phyloP scores from a whole-genome alignment of 75 land plant species.

The Cunninghamia lanceolata region DNA sequence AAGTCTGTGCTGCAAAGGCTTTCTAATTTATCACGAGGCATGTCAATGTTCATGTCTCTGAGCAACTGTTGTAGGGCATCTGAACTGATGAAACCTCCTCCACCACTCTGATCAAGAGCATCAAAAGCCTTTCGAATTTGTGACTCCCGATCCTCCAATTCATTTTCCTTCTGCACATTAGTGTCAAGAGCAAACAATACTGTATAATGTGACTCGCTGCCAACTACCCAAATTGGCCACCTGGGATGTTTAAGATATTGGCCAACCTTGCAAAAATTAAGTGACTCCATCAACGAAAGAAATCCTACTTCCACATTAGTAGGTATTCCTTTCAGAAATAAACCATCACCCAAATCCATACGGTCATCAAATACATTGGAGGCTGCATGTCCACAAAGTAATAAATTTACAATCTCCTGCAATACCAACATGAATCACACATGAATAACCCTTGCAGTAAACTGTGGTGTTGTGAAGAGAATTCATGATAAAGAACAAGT shows the following conservation, averaged over 20 bases:
- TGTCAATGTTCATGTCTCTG: constrained; percentile 55
- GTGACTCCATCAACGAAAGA: constrained; percentile 80
- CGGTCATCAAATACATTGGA: constrained; percentile 94
- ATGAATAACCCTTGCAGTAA: background rate
- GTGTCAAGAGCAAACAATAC: constrained; percentile 82
- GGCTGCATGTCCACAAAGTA: constrained; percentile 93
- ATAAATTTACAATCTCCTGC: constrained; percentile 96
- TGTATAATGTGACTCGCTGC: constrained; percentile 97
- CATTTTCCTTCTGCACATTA: constrained; percentile 89
- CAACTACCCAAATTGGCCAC: constrained; percentile 99
- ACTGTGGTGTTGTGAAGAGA: background rate
- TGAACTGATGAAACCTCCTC: constrained; percentile 89
- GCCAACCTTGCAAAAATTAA: constrained; percentile 92
- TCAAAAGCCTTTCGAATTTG: constrained; percentile 85
- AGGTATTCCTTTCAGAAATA: constrained; percentile 87
- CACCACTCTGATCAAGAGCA: constrained; percentile 94
- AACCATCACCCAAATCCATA: constrained; percentile 91
- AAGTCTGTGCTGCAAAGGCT: constrained; percentile 65
- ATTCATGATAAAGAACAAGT: background rate
- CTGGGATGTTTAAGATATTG: constrained; percentile 79
- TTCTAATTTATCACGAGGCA: constrained; percentile 70
- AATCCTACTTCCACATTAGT: constrained; percentile 88
- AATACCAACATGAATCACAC: constrained; percentile 8
- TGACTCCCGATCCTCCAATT: constrained; percentile 73
- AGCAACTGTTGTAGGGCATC: constrained; percentile 82